Percentiles rank a stretch among this genome's conserved stretches.
Evolutionary conservation across 2,329 filamentous ascomycete species (phyloP).

Genomic region (Colletotrichum theobromicola): DNA sequence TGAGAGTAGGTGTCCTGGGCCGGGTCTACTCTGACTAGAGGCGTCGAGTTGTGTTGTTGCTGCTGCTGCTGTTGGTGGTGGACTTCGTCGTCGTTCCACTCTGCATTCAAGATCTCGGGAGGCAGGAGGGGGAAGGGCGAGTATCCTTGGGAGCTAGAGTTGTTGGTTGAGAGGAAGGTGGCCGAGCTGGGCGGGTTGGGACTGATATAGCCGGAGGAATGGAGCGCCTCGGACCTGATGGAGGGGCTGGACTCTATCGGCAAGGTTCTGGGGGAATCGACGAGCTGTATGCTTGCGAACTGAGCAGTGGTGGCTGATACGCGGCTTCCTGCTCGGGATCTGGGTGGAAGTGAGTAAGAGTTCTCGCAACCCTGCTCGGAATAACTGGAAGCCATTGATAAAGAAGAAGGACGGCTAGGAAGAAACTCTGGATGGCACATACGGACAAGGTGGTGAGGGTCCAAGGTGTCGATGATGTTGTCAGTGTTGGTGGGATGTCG

Average conservation of each 20-base stretch:
- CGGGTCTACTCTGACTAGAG: conserved; percentile 37
- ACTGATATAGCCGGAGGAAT: conserved; percentile 32
- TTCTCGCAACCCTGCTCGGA: conserved; percentile 31
- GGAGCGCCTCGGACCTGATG: conserved; percentile 26
- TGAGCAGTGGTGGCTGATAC: conserved; percentile 32
- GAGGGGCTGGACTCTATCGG: conserved; percentile 26
- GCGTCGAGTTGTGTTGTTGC: conserved; percentile 25
- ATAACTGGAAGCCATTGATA: conserved; percentile 32
- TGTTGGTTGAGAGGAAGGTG: conserved; percentile 25
- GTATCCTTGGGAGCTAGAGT: conserved; percentile 26
- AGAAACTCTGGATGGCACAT: conserved; percentile 31
- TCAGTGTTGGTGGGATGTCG: neutral
- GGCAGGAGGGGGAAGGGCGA: conserved; percentile 32
- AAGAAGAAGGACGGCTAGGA: conserved; percentile 25
- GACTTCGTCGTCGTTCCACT: conserved; percentile 33
- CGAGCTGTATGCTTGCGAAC: conserved; percentile 29
- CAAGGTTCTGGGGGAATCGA: conserved; percentile 28
- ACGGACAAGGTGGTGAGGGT: conserved; percentile 23
- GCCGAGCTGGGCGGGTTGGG: conserved; percentile 27
- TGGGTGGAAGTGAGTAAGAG: conserved; percentile 39
- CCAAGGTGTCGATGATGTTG: neutral
- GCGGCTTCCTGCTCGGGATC: conserved; percentile 34
- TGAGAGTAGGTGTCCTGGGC: conserved; percentile 31
- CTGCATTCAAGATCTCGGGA: conserved; percentile 31
- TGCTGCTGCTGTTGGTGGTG: conserved; percentile 22